Evolutionary conservation across 2,329 filamentous ascomycete species (phyloP), one percentile per base, ranked within the genome.

Genomic region (Annulohypoxylon truncatum): DNA sequence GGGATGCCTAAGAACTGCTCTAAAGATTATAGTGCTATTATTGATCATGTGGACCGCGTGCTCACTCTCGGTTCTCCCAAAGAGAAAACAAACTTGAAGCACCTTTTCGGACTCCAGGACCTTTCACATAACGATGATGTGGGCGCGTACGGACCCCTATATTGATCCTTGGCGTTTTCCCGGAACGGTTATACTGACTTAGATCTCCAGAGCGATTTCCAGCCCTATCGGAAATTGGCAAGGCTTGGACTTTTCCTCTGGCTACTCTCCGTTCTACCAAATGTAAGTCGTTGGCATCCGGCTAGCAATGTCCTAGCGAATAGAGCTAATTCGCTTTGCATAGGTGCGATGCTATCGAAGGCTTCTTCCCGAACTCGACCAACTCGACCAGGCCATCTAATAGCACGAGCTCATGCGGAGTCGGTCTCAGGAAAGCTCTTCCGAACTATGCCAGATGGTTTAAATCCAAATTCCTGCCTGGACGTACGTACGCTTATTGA

Each of bases 1-100:
- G 86, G 85, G 6, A 88, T 89, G 84, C 82, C 87, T 4, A 74
- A 79, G 69, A 89, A 89, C 74, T 89, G 87, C 77, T 87, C 83
- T 72, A 77, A 72, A 2, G 85, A 88, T 71, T 76, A 87, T 28
- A 74, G 79, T 1, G 77, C 79, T 2, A 84, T 89, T 15, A 79
- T 87, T 35, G 80, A 85, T 7, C 77, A 89, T 68, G 79, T 89
- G n/a, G 86, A 89, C 72, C 77, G 75, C 55, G 79, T 84, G 24
- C 77, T 82, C 18, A 73, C 76, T 20, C 77, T 79, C 28, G 82
- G 83, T 13, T 82, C 79, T 1, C 75, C 75, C 8, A 76, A 78
- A 7, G 78, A 82, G 52, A 75, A 83, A 33, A 69, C 76, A 31
- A 74, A 75, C 0, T 74, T 89, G n/a, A 87, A 88, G 72, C 72